Conservation (phyloP, 768 basidiomycete genomes). For the Austroboletus eburneus region DNA sequence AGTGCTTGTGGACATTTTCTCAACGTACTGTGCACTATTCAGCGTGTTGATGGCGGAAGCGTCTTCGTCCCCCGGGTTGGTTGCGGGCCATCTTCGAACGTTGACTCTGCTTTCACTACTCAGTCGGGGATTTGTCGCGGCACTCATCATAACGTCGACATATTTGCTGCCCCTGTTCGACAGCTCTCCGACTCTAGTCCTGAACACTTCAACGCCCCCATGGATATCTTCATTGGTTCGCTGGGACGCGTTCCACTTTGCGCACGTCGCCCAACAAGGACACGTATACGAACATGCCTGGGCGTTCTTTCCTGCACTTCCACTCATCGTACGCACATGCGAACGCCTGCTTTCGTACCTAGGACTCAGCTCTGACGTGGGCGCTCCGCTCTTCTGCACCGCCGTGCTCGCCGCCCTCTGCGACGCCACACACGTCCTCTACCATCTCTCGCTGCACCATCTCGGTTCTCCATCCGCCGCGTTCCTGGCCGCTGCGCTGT, state of each 20-base stretch:
- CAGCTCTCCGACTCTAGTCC: slow-evolving; percentile 22
- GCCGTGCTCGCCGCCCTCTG: slow-evolving; percentile 36
- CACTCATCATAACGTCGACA: slow-evolving; percentile 19
- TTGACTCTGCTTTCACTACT: slow-evolving; percentile 23
- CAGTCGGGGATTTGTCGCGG: slow-evolving; percentile 17
- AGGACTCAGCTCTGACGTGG: slow-evolving; percentile 3
- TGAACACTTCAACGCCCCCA: slow-evolving; percentile 7
- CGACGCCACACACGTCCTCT: slow-evolving; percentile 46
- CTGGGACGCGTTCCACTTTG: slow-evolving; percentile 90
- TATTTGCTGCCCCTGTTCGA: slow-evolving; percentile 23
- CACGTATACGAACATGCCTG: slow-evolving; percentile 74
- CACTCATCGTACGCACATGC: slow-evolving; percentile 48
- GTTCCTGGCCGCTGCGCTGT: slow-evolving; percentile 57
- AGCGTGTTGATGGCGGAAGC: neutral
- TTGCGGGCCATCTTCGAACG: slow-evolving; percentile 13
- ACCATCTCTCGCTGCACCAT: slow-evolving; percentile 55
- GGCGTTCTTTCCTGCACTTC: slow-evolving; percentile 80
- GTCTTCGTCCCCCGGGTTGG: neutral
- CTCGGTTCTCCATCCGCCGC: slow-evolving; percentile 57
- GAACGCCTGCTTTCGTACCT: slow-evolving; percentile 18
- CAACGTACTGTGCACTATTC: too few relatives aligned
- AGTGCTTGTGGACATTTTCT: too few relatives aligned
- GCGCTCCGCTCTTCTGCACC: slow-evolving; percentile 35
- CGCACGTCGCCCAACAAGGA: slow-evolving; percentile 55
- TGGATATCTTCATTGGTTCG: slow-evolving; percentile 46